A percentile compares a stretch with the other conserved stretches of the same genome.
phyloP scores from a whole-genome alignment of 306 rosid species.

The Pueraria montana region DNA sequence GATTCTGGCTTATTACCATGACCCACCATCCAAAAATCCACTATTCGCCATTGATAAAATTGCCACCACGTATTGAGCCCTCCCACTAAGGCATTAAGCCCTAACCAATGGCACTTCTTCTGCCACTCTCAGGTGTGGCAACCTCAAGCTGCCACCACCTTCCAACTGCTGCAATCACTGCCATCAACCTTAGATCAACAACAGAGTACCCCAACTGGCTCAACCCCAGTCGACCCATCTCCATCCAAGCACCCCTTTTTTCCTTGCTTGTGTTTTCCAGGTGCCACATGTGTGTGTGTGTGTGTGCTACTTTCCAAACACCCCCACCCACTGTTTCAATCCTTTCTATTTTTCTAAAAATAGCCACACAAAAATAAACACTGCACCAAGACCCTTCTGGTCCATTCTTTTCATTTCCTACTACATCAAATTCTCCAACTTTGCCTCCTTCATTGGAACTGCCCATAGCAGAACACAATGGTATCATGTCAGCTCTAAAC shows the following conservation, averaged over 20 bases:
- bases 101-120: conserved; percentile 26
- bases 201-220: neutral
- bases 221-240: neutral
- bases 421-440: neutral
- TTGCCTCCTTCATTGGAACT: neutral
- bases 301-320: neutral
- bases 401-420: neutral
- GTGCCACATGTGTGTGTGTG: neutral
- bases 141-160: conserved; percentile 10
- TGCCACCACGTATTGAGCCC: neutral
- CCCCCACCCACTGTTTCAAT: neutral
- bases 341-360: neutral
- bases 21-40: neutral
- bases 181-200: conserved; percentile 2
- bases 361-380: neutral
- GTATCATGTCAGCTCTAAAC: neutral
- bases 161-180: neutral
- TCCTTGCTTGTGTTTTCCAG: neutral
- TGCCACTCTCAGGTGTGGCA: neutral
- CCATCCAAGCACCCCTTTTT: neutral
- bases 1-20: neutral
- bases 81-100: neutral
- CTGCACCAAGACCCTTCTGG: neutral
- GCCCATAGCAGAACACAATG: neutral
- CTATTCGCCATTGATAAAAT: neutral